phyloP scores from a whole-genome alignment of 106 monocot genomes.

The Agapanthus africanus region DNA sequence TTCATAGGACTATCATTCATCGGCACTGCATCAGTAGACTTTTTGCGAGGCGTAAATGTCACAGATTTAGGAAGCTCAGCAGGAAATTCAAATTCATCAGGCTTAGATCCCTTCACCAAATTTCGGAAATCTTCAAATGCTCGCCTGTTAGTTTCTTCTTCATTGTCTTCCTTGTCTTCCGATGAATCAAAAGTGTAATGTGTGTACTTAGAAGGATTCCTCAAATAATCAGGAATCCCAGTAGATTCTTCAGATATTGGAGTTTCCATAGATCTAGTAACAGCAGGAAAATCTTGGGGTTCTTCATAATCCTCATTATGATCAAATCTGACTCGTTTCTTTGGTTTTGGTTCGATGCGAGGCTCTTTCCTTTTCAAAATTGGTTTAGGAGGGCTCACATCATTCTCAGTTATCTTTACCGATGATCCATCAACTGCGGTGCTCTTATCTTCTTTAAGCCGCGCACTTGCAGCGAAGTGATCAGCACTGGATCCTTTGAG shows the following conservation, averaged over 20 bases:
- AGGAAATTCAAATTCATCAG: constrained; percentile 22
- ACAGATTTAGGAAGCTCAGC: constrained; percentile 58
- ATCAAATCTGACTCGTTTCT: constrained; percentile 83
- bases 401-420: too few species aligned
- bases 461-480: constrained; percentile 52
- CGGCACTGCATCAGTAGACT: constrained; percentile 28
- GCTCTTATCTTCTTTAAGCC: constrained; percentile 60
- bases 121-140: constrained; percentile 77
- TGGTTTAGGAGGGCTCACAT: too few species aligned
- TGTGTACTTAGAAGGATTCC: constrained; percentile 78
- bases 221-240: constrained; percentile 70
- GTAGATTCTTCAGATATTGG: constrained; percentile 23
- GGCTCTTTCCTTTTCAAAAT: constrained; percentile 78
- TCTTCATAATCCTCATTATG: constrained; percentile 13
- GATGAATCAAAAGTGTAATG: constrained; percentile 53
- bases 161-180: constrained; percentile 22
- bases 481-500: constrained; percentile 83
- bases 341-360: constrained; percentile 44
- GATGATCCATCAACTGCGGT: not conserved
- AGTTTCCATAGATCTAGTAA: too few species aligned
- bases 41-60: constrained; percentile 66
- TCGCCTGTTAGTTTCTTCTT: constrained; percentile 49
- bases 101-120: constrained; percentile 32
- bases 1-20: constrained; percentile 23
- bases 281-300: too few species aligned